Conservation (phyloP, 2,329 filamentous ascomycete genomes). For the Sporothrix globosa region DNA sequence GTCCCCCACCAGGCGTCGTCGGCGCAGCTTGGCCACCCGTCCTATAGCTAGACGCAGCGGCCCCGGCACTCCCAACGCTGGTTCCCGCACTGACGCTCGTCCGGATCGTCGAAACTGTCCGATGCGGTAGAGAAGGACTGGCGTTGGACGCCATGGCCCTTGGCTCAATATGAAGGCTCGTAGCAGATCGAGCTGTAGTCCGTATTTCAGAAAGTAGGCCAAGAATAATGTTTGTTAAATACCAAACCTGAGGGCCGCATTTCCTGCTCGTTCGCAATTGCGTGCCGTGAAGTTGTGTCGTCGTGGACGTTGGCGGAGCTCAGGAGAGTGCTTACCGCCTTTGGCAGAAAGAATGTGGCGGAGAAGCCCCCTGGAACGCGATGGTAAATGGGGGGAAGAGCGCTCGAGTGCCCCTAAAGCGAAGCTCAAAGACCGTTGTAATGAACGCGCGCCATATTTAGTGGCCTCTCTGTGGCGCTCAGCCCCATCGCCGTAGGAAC, state of each 20-base stretch:
- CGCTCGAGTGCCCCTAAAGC: neutral
- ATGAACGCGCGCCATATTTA: neutral
- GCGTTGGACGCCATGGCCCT: conserved; percentile 50
- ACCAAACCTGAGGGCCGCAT: neutral
- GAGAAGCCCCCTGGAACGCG: conserved; percentile 10
- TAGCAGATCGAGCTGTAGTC: too few relatives aligned
- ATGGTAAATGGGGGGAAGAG: neutral
- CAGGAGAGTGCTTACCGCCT: conserved; percentile 27
- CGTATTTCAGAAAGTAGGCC: neutral
- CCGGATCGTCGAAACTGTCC: conserved; percentile 62
- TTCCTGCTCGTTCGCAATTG: neutral
- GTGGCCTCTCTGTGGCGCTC: conserved; percentile 7
- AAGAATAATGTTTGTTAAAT: neutral
- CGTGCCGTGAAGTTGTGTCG: conserved; percentile 6
- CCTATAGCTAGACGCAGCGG: conserved; percentile 23
- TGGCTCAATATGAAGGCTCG: neutral
- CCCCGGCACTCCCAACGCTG: conserved; percentile 13
- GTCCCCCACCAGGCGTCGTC: conserved; percentile 47
- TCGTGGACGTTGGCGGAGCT: conserved; percentile 2
- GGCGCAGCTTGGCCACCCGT: conserved; percentile 36
- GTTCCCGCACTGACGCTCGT: conserved; percentile 41
- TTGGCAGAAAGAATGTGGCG: conserved; percentile 25
- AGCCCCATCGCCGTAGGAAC: conserved; percentile 38
- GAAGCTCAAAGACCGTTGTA: neutral
- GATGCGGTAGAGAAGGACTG: conserved; percentile 56